Percentiles rank a stretch among this genome's conserved stretches.
Evolutionary conservation across 371 early-diverging fungal genomes (phyloP).

Genomic region (Apophysomyces elegans): DNA sequence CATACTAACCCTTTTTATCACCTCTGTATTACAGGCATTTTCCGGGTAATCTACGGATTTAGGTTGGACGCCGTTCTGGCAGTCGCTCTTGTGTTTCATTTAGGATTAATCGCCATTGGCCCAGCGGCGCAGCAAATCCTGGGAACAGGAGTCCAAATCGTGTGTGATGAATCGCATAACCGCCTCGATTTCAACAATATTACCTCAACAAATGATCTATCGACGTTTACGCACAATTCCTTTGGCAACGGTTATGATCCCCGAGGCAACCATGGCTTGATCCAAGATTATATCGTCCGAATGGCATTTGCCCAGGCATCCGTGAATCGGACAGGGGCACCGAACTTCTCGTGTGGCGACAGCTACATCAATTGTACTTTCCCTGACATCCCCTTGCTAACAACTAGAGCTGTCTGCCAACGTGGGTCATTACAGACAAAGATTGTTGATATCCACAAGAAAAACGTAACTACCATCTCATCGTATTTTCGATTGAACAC

Average conservation of each 20-base stretch:
- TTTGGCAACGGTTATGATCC: neutral
- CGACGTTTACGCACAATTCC: slow-evolving; percentile 6
- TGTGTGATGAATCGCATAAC: neutral
- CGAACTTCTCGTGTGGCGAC: slow-evolving; percentile 10
- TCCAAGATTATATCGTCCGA: slow-evolving; percentile 15
- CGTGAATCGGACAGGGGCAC: neutral
- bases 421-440: slow-evolving; percentile 15
- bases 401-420: slow-evolving; percentile 5
- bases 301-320: slow-evolving; percentile 17
- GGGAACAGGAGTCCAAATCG: neutral
- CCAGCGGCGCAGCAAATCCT: slow-evolving; percentile 20
- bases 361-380: slow-evolving; percentile 17
- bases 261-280: slow-evolving; percentile 3
- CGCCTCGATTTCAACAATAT: slow-evolving; percentile 10
- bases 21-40: slow-evolving; percentile 3
- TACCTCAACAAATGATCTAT: neutral
- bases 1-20: no score
- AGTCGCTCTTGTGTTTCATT: slow-evolving; percentile 15
- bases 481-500: neutral
- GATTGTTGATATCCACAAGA: slow-evolving; percentile 13
- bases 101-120: slow-evolving; percentile 24
- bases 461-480: slow-evolving; percentile 16
- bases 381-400: neutral
- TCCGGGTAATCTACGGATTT: slow-evolving; percentile 3
- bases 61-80: slow-evolving; percentile 11